Evolutionary conservation across 495 filamentous ascomycete genomes (phyloP).

Genomic region (Arthonia radiata): DNA sequence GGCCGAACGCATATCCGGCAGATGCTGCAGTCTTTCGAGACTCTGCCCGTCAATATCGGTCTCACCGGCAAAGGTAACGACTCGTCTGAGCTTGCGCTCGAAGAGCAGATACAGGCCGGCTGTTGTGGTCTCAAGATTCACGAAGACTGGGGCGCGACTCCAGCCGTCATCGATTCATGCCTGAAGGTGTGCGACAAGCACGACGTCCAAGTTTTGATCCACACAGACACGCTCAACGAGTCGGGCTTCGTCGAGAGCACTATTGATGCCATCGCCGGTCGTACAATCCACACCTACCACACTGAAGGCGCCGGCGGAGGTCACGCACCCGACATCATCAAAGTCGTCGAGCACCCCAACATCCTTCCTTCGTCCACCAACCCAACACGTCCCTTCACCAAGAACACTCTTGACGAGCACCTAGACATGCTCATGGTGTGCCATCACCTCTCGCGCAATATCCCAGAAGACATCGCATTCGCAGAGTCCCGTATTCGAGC

Average conservation of each 20-base stretch:
- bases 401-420: constrained; percentile 90
- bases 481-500: constrained; percentile 86
- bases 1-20: constrained; percentile 60
- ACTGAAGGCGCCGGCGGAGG: constrained; percentile 93
- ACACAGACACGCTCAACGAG: constrained; percentile 95
- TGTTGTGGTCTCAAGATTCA: constrained; percentile 85
- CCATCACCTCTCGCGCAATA: constrained; percentile 78
- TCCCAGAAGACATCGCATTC: constrained; percentile 89
- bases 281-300: constrained; percentile 95
- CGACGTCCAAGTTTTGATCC: constrained; percentile 87
- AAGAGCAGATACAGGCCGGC: constrained; percentile 63
- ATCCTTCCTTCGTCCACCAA: constrained; percentile 85
- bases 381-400: constrained; percentile 77
- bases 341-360: constrained; percentile 74
- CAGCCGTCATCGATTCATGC: constrained; percentile 79
- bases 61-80: constrained; percentile 97
- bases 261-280: constrained; percentile 61
- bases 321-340: constrained; percentile 93
- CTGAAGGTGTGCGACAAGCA: constrained; percentile 68
- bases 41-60: constrained; percentile 71
- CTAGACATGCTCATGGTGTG: constrained; percentile 98
- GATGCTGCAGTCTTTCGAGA: constrained; percentile 82
- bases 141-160: constrained; percentile 92
- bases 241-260: constrained; percentile 92
- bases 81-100: constrained; percentile 39